Evolutionary conservation across 2,329 filamentous ascomycete species (phyloP), one percentile per base, ranked within the genome.

Genomic region (Dactylellina cionopaga): DNA sequence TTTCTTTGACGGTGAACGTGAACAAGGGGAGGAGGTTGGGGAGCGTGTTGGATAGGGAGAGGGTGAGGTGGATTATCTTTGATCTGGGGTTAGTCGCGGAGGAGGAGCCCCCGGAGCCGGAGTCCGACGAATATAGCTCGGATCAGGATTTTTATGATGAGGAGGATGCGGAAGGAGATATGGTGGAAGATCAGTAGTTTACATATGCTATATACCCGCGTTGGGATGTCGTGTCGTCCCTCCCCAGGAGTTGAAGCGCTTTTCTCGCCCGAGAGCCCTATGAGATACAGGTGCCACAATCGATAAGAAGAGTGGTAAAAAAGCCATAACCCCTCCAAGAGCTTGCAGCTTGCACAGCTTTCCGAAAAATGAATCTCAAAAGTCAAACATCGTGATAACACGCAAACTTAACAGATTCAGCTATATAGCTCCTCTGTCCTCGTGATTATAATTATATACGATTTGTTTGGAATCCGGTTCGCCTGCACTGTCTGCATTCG

Each of bases 21-120:
- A 74, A 74, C 39, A 63, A 37, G 59, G 69, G 69, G 13, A 60
- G 69, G 25, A 55, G 69, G 47, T 7, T 74, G 25, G 69, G 69
- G 5, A 65, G 60, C n/a, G 60, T 74, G 49, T 39, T 74, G 47
- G 69, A 74, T 27, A 54, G 63, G 27, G 69, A 68, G 37, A 39
- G 54, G 37, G 35, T 63, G 33, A 59, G 56, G 37, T 74, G 69
- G 69, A 74, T 68, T 44, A 68, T 74, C 3, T 74, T 74, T 17
- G 69, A 74, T 46, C 39, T 74, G 24, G 69, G 63, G 5, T 19
- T 59, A 19, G 51, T 68, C 2, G 60, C 44, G 22, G 69, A 55
- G 15, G 69, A 73, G 54, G 59, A 69, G 19, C 25, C 29, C 5
- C 39, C 37, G 15, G 64, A 54, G 7, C 39, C 35, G 46, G 54